phyloP scores from a whole-genome alignment of 768 basidiomycete genomes.

The Serpula lacrymans region DNA sequence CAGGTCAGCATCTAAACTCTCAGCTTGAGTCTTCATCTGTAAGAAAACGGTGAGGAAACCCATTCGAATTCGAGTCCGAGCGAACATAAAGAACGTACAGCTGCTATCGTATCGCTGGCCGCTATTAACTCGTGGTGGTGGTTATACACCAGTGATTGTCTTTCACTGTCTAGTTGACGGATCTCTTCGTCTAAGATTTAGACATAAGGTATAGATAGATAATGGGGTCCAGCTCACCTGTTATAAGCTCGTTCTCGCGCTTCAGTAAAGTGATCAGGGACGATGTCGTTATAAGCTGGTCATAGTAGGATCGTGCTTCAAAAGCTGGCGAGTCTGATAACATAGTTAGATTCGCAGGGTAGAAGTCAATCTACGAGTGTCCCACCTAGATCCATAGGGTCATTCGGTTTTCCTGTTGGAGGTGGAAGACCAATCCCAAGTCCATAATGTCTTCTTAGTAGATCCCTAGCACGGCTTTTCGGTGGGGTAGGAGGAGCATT shows the following conservation, averaged over 20 bases:
- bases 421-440: constrained; percentile 72
- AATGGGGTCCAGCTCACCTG: constrained; percentile 39
- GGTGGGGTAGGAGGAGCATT: constrained; percentile 22
- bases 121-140: constrained; percentile 95
- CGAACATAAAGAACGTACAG: constrained; percentile 42
- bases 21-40: constrained; percentile 87
- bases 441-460: constrained; percentile 86
- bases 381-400: constrained; percentile 85
- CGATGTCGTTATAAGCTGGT: constrained; percentile 80
- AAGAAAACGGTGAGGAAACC: constrained; percentile 1
- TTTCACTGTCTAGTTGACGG: constrained; percentile 79
- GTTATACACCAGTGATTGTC: constrained; percentile 90
- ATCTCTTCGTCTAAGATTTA: constrained; percentile 55
- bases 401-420: constrained; percentile 54
- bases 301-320: constrained; percentile 81
- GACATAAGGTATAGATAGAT: constrained; percentile 2
- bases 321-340: constrained; percentile 72
- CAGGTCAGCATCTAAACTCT: constrained; percentile 79
- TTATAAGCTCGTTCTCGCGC: constrained; percentile 77
- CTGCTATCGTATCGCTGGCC: constrained; percentile 87
- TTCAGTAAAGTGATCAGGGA: constrained; percentile 71
- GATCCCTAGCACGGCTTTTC: constrained; percentile 66
- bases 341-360: too few species aligned
- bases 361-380: constrained; percentile 19
- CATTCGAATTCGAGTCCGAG: neutral